Conservation (phyloP, 176 grass and related monocot species). For the Tuctoria greenei region DNA sequence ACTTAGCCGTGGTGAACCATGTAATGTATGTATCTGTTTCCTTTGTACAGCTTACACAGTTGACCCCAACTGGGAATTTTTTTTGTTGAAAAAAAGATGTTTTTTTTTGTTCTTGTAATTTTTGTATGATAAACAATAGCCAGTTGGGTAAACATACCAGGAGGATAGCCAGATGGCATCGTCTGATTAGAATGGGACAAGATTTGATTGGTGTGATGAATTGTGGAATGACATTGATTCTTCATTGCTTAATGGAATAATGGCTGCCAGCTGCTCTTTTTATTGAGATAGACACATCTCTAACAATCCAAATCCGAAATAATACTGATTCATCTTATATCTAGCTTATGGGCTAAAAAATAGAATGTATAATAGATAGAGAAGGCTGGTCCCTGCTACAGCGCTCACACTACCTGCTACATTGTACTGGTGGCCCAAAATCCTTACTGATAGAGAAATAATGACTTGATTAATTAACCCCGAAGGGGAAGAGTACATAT, state of each 20-base stretch:
- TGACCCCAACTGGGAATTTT: neutral
- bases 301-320: neutral
- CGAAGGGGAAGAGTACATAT: too few relatives aligned
- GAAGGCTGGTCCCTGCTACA: too few relatives aligned
- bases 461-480: too few relatives aligned
- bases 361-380: neutral
- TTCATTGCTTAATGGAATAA: neutral
- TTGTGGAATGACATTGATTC: neutral
- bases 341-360: neutral
- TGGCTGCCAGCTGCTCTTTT: neutral
- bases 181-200: neutral
- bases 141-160: too few relatives aligned
- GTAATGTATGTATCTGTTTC: neutral
- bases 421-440: too few relatives aligned
- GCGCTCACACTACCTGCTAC: neutral
- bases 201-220: neutral
- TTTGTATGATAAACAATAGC: too few relatives aligned
- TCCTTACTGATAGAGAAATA: too few relatives aligned
- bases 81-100: too few relatives aligned
- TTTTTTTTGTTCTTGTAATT: too few relatives aligned
- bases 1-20: slow-evolving; percentile 22
- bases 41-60: neutral
- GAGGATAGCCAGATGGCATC: neutral
- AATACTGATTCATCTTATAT: too few relatives aligned
- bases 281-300: neutral